Evolutionary conservation across 768 basidiomycete species (phyloP), one percentile per base, ranked within the genome.

Genomic region (Ramaria sp.): DNA sequence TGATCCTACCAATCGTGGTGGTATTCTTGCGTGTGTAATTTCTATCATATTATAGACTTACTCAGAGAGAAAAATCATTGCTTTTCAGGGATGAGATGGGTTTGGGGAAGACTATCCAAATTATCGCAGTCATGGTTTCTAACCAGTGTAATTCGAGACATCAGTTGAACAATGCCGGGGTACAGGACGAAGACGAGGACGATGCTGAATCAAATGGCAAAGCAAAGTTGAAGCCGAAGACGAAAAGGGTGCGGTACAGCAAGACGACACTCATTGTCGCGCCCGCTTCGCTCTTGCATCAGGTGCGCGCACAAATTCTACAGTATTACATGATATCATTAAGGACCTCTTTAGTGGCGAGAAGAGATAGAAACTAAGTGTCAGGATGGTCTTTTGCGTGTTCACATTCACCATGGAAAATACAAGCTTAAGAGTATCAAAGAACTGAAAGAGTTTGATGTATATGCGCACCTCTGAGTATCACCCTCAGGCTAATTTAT

Each of bases 91-190:
- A 85, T 61, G 82, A 86, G 48, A 85, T 85, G 83, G 83, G 82
- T 54, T 71, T 83, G 27, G 79, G 78, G 2, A 85, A 87, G 68
- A 86, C 84, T 6, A 80, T 87, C 2, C 84, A 87, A 63, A 83
- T 85, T 78, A 87, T 90, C 45, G 87, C 86, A 1, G 78, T 80
- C 0, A 88, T 90, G 80, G 78, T 75, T n/a, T 72, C 73, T 62
- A 85, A 88, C 60, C 73, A 73, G 61, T 79, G 85, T 0, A 25
- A 47, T 18, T 55, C 53, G 2, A 10, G 13, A 16, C 25, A 30
- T 16, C 28, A 32, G 5, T 8, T 22, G 20, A 10, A 22, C n/a
- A 32, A 50, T n/a, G 3, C 2, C 8, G 34, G n/a, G 32, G 6
- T 3, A 13, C n/a, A 20, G 13, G 20, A 34, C n/a, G 30, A 50